Conservation (phyloP, 352 stramenopile species). For the Globisporangium megalacanthum region DNA sequence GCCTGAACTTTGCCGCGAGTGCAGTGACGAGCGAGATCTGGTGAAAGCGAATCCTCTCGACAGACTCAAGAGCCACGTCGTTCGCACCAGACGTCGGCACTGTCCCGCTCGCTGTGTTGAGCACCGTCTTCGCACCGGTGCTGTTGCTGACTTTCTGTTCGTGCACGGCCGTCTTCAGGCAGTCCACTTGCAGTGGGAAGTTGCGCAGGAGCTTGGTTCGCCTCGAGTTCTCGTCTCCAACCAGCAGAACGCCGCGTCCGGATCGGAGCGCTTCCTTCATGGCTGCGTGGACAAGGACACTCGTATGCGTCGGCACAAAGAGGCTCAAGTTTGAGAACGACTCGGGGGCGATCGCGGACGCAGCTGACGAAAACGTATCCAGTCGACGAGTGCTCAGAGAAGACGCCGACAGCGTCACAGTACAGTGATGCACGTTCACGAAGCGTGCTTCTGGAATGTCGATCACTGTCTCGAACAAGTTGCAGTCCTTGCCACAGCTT, state of each 20-base stretch:
- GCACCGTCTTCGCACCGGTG: not conserved
- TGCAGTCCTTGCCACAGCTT: constrained; percentile 15
- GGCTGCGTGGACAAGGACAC: constrained; percentile 32
- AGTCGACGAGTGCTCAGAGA: not conserved
- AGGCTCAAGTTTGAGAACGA: constrained; percentile 11
- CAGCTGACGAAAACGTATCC: not conserved
- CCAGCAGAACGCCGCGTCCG: constrained; percentile 26
- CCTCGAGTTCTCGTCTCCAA: constrained; percentile 23
- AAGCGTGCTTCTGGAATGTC: constrained; percentile 27
- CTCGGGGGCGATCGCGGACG: not conserved
- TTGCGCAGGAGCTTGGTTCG: constrained; percentile 30
- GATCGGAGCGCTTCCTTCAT: constrained; percentile 36
- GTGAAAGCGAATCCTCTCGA: constrained; percentile 40
- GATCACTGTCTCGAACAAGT: constrained; percentile 35
- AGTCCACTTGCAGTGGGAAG: constrained; percentile 26
- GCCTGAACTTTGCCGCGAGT: constrained; percentile 25
- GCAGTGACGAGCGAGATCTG: constrained; percentile 35
- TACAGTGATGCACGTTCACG: constrained; percentile 11
- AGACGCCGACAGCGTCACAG: not conserved
- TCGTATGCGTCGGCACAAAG: constrained; percentile 38
- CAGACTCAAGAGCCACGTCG: constrained; percentile 18
- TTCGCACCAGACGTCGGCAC: not conserved
- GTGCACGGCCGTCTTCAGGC: not conserved
- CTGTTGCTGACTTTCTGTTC: not conserved
- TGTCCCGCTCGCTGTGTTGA: not conserved